phyloP scores from a whole-genome alignment of 495 filamentous ascomycete species.

The Penicillium riverlandense region DNA sequence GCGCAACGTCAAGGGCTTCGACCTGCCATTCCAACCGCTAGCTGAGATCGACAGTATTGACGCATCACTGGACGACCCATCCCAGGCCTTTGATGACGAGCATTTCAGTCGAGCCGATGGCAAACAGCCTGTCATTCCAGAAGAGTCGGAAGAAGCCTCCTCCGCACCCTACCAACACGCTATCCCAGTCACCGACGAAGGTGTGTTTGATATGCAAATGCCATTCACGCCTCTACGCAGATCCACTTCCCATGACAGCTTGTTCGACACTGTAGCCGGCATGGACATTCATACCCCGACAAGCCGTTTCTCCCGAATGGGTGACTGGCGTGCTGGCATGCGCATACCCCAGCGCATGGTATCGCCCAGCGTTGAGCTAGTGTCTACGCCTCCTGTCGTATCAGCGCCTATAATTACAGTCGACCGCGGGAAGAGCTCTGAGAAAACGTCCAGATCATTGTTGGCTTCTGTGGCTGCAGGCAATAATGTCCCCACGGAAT shows the following conservation, averaged over 20 bases:
- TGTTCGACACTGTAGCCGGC: constrained; percentile 39
- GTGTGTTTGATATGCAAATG: constrained; percentile 10
- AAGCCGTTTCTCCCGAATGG: constrained; percentile 29
- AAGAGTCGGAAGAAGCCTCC: constrained; percentile 30
- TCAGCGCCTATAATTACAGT: constrained; percentile 39
- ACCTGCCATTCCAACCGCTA: constrained; percentile 45
- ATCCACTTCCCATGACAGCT: constrained; percentile 42
- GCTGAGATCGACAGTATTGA: constrained; percentile 13
- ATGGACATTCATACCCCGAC: constrained; percentile 44
- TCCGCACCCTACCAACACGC: constrained; percentile 5
- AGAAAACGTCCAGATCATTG: constrained; percentile 26
- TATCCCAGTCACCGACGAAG: constrained; percentile 1
- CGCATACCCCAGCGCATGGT: constrained; percentile 31
- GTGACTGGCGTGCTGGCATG: constrained; percentile 20
- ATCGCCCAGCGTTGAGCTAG: constrained; percentile 23
- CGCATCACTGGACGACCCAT: constrained; percentile 2
- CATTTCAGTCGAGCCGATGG: constrained; percentile 9
- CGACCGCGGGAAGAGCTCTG: constrained; percentile 18
- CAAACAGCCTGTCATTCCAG: constrained; percentile 31
- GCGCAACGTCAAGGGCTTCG: constrained; percentile 46
- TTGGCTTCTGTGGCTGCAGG: constrained; percentile 34
- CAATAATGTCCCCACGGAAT: constrained; percentile 7
- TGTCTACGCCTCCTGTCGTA: constrained; percentile 35
- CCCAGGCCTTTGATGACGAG: constrained; percentile 15
- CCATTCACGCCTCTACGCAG: constrained; percentile 24